Evolutionary conservation across 1,284 basidiomycete species (phyloP), one percentile per base, ranked within the genome.

Genomic region (Boletellus sp.): DNA sequence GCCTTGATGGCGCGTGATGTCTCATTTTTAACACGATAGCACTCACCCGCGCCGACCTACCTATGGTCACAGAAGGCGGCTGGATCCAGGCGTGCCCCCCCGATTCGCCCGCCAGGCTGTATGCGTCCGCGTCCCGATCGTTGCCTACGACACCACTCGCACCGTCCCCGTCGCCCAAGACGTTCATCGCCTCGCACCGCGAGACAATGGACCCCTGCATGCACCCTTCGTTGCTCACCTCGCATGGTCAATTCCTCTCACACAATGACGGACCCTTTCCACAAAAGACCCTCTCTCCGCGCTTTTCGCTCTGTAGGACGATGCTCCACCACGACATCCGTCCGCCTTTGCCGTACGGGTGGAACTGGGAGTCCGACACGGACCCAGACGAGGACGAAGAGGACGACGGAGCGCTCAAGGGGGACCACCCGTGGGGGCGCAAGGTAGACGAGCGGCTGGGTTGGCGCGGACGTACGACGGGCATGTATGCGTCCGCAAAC

Each of bases 401-500:
- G 8, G 36, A 32, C 3, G 53, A 62, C 1, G 53, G 71, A 41
- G 69, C 73, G 16, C 58, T 47, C 15, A 64, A 71, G 0, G 70
- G 69, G 0, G 81, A 86, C 60, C 73, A 78, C 0, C 66, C 64
- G 0, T 88, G 82, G 79, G 77, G 79, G 28, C 70, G 76, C 19
- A 86, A 81, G 67, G 57, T 68, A 6, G 77, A 85, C 52, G 76
- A 82, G 37, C 63, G 79, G 28, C 60, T 88, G 28, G 65, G 78
- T 21, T 88, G 86, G 86, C 73, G 86, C 18, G 86, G 86, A 4
- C 79, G 75, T 44, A 84, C 79, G 45, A 87, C 86, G 0, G 86
- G 85, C 1, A 85, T 86, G 41, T 74, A 69, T 58, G 78, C 81
- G 51, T 66, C 66, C 0, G 55, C 63, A 6, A 55, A 63, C 2